Percentiles rank a stretch among this genome's conserved stretches.
Conservation (phyloP, 345 rosid genomes). For the Acer saccharum region DNA sequence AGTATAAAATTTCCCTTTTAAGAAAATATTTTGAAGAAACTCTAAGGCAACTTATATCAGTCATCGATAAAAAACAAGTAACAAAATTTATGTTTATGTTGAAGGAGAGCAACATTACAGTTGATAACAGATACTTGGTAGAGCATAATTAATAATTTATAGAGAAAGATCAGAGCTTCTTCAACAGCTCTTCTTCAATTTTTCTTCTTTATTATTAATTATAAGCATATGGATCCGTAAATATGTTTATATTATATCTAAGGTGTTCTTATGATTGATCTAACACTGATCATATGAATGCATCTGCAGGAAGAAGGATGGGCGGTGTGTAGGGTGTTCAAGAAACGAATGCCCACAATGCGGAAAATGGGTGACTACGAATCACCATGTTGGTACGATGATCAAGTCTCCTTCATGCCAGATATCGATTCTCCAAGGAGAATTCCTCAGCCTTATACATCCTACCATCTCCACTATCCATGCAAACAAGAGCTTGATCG, state of each 20-base stretch:
- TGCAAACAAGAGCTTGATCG: conserved; percentile 83
- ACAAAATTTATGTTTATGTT: no score
- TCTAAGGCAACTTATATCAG: no score
- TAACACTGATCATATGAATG: conserved; percentile 23
- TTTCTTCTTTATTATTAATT: no score
- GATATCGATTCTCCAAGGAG: conserved; percentile 64
- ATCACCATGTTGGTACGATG: conserved; percentile 85
- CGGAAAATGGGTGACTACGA: conserved; percentile 61
- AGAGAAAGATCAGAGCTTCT: no score
- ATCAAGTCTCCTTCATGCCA: conserved; percentile 72
- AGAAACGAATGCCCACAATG: conserved; percentile 73
- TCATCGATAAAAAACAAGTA: no score
- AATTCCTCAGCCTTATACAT: conserved; percentile 47
- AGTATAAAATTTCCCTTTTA: no score
- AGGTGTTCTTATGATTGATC: background rate
- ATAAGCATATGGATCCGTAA: background rate
- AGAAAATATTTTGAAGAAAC: no score
- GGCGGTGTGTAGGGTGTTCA: conserved; percentile 97
- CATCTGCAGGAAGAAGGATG: conserved; percentile 89
- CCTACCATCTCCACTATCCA: conserved; percentile 54
- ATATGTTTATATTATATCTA: background rate
- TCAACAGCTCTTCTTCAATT: no score
- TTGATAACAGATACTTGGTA: no score
- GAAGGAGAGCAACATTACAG: no score
- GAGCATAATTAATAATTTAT: no score